A percentile compares a stretch with the other conserved stretches of the same genome.
Conservation (phyloP, 169 alveolate species). For the Sarcocystis neurona region DNA sequence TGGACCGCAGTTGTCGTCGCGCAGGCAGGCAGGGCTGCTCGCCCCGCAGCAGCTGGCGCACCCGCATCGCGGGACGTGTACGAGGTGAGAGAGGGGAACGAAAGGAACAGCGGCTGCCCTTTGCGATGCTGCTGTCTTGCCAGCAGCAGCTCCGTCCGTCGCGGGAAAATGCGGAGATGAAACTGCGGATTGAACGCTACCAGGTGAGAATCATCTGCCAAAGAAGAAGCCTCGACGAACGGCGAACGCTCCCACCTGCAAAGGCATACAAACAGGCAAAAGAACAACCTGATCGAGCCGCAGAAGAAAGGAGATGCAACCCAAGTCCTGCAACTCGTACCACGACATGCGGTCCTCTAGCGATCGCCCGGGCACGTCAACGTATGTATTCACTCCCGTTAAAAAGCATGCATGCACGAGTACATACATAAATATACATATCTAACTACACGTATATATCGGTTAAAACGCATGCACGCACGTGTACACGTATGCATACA, state of each 20-base stretch:
- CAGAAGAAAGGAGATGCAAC: not conserved
- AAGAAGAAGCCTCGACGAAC: slow-evolving; percentile 70
- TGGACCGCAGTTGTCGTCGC: too few relatives aligned
- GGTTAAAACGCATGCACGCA: not conserved
- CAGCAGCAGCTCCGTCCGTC: slow-evolving; percentile 32
- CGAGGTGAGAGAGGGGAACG: slow-evolving; percentile 30
- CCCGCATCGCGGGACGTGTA: not conserved
- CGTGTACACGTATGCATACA: not conserved
- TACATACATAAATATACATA: not conserved
- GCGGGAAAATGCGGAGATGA: slow-evolving; percentile 63
- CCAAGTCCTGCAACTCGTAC: too few relatives aligned
- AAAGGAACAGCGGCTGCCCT: slow-evolving; percentile 19
- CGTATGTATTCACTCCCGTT: not conserved
- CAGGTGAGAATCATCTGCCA: slow-evolving; percentile 82
- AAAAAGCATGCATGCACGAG: not conserved
- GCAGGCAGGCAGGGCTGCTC: not conserved
- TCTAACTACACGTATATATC: not conserved
- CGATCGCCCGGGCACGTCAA: too few relatives aligned
- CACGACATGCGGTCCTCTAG: too few relatives aligned
- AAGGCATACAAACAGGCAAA: not conserved
- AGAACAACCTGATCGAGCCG: not conserved
- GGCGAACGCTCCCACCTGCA: slow-evolving; percentile 74
- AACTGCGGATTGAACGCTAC: slow-evolving; percentile 85
- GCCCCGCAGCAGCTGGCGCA: slow-evolving; percentile 8
- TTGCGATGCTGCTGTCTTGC: not conserved